Base-by-base conservation (phyloP, 1,284 basidiomycete genomes). In the Moesziomyces sp. region DNA sequence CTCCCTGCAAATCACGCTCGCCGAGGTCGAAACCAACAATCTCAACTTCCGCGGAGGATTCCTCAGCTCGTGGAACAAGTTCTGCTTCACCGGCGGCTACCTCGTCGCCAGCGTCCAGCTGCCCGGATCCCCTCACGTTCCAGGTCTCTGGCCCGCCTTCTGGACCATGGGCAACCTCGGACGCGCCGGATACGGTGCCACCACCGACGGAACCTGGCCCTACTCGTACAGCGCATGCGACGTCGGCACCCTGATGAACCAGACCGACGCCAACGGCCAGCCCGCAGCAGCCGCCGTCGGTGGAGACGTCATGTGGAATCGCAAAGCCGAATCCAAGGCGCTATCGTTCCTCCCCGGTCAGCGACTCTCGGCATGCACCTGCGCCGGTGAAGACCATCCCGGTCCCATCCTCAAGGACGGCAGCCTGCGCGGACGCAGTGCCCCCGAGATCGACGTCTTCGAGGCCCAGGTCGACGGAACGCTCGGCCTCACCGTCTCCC, bases 1-100 rank as follows among this genome's bases (percentile, higher is more conserved):
- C 13, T 86, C 89, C 35, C 88, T 99, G 40, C 88, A 91, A 75
- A 91, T 98, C 78, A 93, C 91, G 0, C 67, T 84, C 14, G 72
- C 61, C 26, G 56, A 82, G 58, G 71, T 74, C n/a, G 50, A 49
- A 2, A 75, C 79, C 47, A 90, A 97, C 84, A 89, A 88, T 54
- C 87, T 97, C 69, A 85, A 92, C 76, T 83, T 83, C 59, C 78
- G 88, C 88, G 9, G 93, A 26, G 88, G 87, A n/a, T 86, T 87
- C 85, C 78, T 88, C 7, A 85, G 85, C 66, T 85, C 84, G 1
- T 88, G 93, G 93, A 94, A 94, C 85, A 93, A 97, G 84, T 92
- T 97, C 63, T 97, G 95, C 86, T 97, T 96, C 85, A 96, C 91
- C 5, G 93, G 92, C 0, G 95, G 94, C 1, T 94, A 94, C 81